A percentile compares a stretch with the other conserved stretches of the same genome.
These are phyloP conservation scores for Epichloe brachyelytri DNA, from an alignment of 2,329 filamentous ascomycete genomes.

Conservation along the genomic window DNA sequence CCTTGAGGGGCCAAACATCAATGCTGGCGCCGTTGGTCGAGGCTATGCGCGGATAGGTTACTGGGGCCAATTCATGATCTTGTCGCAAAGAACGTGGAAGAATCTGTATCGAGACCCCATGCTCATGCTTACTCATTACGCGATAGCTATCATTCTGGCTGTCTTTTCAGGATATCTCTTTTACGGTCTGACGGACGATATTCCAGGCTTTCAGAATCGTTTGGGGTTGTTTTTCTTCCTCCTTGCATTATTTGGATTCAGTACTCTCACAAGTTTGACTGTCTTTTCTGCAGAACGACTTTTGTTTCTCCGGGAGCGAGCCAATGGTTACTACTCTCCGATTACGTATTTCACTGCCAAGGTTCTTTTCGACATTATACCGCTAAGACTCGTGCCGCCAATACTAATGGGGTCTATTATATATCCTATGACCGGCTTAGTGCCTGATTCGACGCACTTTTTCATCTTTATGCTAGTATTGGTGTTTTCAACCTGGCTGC, in stretches of 20 bases:
- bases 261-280: constrained; percentile 82
- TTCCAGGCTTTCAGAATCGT: constrained; percentile 94
- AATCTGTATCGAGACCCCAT: constrained; percentile 96
- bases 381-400: constrained; percentile 84
- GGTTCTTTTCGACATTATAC: constrained; percentile 95
- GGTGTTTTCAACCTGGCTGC: constrained; percentile 94
- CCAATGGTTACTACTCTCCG: constrained; percentile 92
- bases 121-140: constrained; percentile 97
- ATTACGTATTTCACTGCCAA: constrained; percentile 91
- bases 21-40: constrained; percentile 51
- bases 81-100: constrained; percentile 86
- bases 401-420: constrained; percentile 92
- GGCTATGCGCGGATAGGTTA: constrained; percentile 76
- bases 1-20: constrained; percentile 32
- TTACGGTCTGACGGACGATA: constrained; percentile 91
- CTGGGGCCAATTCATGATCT: constrained; percentile 70
- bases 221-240: constrained; percentile 97
- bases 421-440: constrained; percentile 93
- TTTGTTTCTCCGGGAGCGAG: constrained; percentile 82
- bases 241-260: constrained; percentile 90
- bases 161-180: constrained; percentile 93
- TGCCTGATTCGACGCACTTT: constrained; percentile 72
- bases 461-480: constrained; percentile 84
- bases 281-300: constrained; percentile 87
- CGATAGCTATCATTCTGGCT: constrained; percentile 86